Evolutionary conservation across 306 rosid species (phyloP).

Genomic region (Cyclanthera cordifolia): DNA sequence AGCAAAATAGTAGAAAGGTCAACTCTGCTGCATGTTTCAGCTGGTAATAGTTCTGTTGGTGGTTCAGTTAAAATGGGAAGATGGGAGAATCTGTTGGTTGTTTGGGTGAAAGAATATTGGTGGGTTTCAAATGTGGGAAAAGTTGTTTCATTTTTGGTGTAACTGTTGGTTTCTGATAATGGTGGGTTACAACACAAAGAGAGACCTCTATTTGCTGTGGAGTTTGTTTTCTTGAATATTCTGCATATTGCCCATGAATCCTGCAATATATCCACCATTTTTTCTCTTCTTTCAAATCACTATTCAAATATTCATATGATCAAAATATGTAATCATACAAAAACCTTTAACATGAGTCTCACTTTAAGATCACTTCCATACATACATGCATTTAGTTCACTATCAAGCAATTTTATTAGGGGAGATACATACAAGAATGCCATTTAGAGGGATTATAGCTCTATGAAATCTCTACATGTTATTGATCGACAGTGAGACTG

Average conservation of each 20-base stretch:
- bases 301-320: background rate
- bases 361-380: too few relatives aligned
- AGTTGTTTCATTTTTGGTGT: background rate
- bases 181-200: conserved; percentile 37
- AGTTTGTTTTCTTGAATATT: conserved; percentile 82
- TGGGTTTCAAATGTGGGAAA: conserved; percentile 2
- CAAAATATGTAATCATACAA: too few relatives aligned
- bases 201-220: conserved; percentile 64
- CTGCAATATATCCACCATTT: conserved; percentile 29
- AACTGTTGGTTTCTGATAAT: background rate
- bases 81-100: background rate
- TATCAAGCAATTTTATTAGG: too few relatives aligned
- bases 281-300: background rate
- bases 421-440: too few relatives aligned
- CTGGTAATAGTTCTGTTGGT: conserved; percentile 3
- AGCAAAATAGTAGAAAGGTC: conserved; percentile 57
- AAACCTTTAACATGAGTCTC: too few relatives aligned
- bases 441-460: too few relatives aligned
- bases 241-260: conserved; percentile 97
- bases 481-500: too few relatives aligned
- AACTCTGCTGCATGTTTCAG: background rate
- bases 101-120: conserved; percentile 7
- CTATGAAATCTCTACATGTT: too few relatives aligned
- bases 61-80: conserved; percentile 7
- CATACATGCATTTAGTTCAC: too few relatives aligned